Base-by-base conservation (phyloP, 129 eudicot genomes). In the Chrysanthemum lavandulifolium region DNA sequence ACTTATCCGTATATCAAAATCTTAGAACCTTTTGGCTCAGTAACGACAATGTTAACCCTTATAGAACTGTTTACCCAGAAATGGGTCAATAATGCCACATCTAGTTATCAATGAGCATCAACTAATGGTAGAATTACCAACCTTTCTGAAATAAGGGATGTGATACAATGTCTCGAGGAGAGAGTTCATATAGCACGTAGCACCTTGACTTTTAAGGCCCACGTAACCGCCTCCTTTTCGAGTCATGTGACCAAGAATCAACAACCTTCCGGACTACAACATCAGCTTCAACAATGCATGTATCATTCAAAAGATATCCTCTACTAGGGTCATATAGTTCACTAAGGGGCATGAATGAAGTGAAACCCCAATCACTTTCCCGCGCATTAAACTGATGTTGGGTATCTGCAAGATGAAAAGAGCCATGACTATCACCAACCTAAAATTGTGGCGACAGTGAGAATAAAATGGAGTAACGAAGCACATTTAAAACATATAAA, bases 291-390 rank as follows among this genome's bases (percentile, higher is more conserved):
- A 93, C 70, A 25, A 90, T 49, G 61, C 94, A 89, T 15, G 89
- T 90, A 84, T 94, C 97, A 71, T 86, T 86, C 67, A 81, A 58
- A 78, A 94, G 87, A 70, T 82, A 94, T 36, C 98, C 98, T 86
- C 87, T 84, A 65, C 81, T 73, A 5, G 91, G 91, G 61, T 94
- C 98, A 80, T 86, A 94, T 60, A 94, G 84, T 23, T 94, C 98
- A 81, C 86, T 67, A 59, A 94, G 91, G 43, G 97, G 97, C 97
- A 94, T 94, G 79, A 94, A 94, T 23, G 98, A 90, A 0, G 98
- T 94, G 76, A 94, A 94, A 57, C 98, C 98, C 98, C 98, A 94
- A 83, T 94, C 98, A 78, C 98, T 94, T 86, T 94, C 98, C 21
- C 98, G 78, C 1, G 91, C 85, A 86, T 83, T 86, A 60, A 94